Conservation (phyloP, 148 eudicot species). For the Amaranthus cruentus region DNA sequence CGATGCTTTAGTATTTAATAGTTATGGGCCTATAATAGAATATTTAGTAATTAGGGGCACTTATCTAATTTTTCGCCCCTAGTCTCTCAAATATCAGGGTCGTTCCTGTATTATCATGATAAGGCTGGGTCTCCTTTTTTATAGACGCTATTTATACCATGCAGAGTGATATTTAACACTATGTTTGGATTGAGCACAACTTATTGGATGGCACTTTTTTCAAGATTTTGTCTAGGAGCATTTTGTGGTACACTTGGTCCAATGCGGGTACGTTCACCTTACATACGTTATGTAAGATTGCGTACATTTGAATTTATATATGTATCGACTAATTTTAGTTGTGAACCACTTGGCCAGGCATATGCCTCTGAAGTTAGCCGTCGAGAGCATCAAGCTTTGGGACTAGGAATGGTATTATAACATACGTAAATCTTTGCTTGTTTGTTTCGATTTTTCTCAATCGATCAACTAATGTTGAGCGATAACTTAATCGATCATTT, state of each 20-base stretch:
- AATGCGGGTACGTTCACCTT: slow-evolving; percentile 40
- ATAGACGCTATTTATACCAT: not conserved
- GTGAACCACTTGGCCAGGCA: slow-evolving; percentile 33
- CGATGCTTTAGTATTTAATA: no score
- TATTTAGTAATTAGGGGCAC: no score
- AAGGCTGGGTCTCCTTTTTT: no score
- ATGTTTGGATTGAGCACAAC: slow-evolving; percentile 64
- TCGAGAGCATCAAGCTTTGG: slow-evolving; percentile 60
- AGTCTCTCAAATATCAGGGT: no score
- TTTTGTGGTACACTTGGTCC: slow-evolving; percentile 62
- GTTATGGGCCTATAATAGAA: no score
- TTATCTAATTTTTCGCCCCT: no score
- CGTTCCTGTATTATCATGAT: no score
- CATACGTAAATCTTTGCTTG: not conserved
- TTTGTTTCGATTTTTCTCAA: not conserved
- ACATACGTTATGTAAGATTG: not conserved
- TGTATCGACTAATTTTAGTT: not conserved
- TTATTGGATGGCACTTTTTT: slow-evolving; percentile 67
- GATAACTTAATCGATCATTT: slow-evolving; percentile 2
- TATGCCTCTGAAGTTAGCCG: slow-evolving; percentile 62
- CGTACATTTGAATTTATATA: not conserved
- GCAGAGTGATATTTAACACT: slow-evolving; percentile 56
- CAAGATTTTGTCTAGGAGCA: slow-evolving; percentile 62
- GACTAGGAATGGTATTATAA: slow-evolving; percentile 42
- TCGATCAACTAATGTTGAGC: not conserved